Conservation (phyloP, 495 filamentous ascomycete species). For the Pseudevernia furfuracea region DNA sequence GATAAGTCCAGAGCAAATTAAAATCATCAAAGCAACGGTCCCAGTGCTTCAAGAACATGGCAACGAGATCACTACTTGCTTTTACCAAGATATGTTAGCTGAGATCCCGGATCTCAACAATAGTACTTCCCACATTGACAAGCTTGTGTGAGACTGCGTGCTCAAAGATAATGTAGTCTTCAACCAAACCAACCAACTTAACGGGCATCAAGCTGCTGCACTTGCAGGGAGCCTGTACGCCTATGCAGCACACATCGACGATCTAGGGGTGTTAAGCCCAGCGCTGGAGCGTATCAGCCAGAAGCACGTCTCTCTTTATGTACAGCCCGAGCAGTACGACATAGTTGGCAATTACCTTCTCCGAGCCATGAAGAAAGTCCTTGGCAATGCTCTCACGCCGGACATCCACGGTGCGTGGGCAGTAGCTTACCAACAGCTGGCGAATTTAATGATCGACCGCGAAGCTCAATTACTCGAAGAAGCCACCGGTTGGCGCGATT, state of each 20-base stretch:
- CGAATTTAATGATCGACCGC: constrained; percentile 58
- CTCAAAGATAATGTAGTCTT: too few relatives aligned
- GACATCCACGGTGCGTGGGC: constrained; percentile 64
- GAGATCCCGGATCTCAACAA: constrained; percentile 55
- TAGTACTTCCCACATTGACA: too few relatives aligned
- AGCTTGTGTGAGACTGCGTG: too few relatives aligned
- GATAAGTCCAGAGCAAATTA: constrained; percentile 32
- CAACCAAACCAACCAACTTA: constrained; percentile 57
- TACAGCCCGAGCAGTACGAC: constrained; percentile 58
- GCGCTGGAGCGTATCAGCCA: constrained; percentile 67
- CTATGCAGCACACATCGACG: constrained; percentile 65
- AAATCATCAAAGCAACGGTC: constrained; percentile 40
- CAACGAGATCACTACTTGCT: constrained; percentile 53
- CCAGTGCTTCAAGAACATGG: constrained; percentile 61
- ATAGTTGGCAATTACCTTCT: constrained; percentile 63
- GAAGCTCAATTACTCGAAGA: constrained; percentile 54
- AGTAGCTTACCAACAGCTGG: constrained; percentile 62
- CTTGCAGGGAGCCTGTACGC: constrained; percentile 60
- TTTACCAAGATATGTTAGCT: constrained; percentile 60
- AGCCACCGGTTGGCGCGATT: constrained; percentile 53
- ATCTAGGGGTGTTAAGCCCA: constrained; percentile 51
- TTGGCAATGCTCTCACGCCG: constrained; percentile 57
- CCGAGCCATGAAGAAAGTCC: constrained; percentile 57
- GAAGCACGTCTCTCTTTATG: constrained; percentile 64
- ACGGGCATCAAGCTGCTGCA: constrained; percentile 56